phyloP scores from a whole-genome alignment of 768 basidiomycete genomes.

The Lactifluus echinatus region DNA sequence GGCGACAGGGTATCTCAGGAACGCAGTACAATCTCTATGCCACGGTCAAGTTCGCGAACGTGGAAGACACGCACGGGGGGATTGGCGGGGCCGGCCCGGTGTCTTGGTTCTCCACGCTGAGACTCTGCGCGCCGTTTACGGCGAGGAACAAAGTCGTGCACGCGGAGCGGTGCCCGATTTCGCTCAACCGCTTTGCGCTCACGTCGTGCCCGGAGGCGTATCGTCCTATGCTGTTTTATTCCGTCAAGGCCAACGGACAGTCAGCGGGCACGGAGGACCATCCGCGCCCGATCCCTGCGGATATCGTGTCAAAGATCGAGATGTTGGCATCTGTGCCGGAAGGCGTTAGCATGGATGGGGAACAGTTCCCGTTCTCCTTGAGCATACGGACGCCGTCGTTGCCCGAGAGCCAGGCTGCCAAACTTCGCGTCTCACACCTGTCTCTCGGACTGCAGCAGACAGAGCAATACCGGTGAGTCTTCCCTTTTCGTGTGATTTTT shows the following conservation, averaged over 20 bases:
- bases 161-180: constrained; percentile 35
- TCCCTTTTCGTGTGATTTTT: neutral
- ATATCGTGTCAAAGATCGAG: constrained; percentile 54
- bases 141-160: constrained; percentile 35
- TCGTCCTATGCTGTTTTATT: constrained; percentile 31
- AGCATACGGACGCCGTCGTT: constrained; percentile 52
- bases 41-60: constrained; percentile 46
- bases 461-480: constrained; percentile 56
- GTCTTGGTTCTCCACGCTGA: constrained; percentile 45
- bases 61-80: constrained; percentile 30
- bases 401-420: constrained; percentile 39
- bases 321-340: constrained; percentile 57
- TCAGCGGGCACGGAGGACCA: constrained; percentile 10
- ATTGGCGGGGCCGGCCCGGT: constrained; percentile 22
- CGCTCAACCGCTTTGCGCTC: constrained; percentile 43
- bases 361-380: constrained; percentile 44
- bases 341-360: constrained; percentile 39
- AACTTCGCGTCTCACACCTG: constrained; percentile 49
- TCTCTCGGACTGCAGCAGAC: constrained; percentile 50
- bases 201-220: constrained; percentile 32
- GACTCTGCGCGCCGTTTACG: constrained; percentile 50
- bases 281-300: constrained; percentile 35
- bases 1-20: constrained; percentile 37
- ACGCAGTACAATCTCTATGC: constrained; percentile 61
- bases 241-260: constrained; percentile 20